phyloP scores from a whole-genome alignment of 106 monocot genomes.

The Dendrobium officinale region DNA sequence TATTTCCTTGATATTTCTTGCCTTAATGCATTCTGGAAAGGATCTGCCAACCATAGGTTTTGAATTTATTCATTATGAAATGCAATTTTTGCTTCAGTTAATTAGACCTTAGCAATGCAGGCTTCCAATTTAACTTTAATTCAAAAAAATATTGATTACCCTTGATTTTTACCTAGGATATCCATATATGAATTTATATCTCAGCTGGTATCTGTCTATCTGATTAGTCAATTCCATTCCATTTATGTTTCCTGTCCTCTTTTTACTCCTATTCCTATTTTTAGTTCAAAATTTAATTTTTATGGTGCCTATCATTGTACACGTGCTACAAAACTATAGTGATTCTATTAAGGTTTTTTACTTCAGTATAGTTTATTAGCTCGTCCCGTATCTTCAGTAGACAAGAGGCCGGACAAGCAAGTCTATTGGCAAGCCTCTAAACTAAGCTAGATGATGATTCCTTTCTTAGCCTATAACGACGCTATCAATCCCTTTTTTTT shows the following conservation, averaged over 20 bases:
- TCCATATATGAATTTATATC: neutral
- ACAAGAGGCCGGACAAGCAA: no score
- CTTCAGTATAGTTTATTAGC: no score
- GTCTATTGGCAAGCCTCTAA: no score
- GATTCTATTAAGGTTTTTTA: neutral
- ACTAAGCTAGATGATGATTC: no score
- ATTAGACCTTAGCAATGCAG: neutral
- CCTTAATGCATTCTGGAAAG: neutral
- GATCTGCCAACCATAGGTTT: neutral
- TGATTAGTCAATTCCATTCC: neutral
- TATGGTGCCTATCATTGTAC: neutral
- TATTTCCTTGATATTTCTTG: neutral
- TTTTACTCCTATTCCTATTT: neutral
- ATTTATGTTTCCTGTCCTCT: neutral
- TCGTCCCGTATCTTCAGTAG: no score
- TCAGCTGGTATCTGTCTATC: neutral
- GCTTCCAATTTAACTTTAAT: neutral
- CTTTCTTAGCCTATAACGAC: no score
- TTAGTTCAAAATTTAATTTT: neutral
- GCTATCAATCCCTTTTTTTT: no score
- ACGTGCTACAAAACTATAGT: neutral
- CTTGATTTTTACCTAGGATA: neutral
- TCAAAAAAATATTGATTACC: neutral
- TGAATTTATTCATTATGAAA: neutral
- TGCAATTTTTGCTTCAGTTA: neutral